Base-by-base conservation (phyloP, 352 stramenopile genomes). In the Phytopythium aichiense region DNA sequence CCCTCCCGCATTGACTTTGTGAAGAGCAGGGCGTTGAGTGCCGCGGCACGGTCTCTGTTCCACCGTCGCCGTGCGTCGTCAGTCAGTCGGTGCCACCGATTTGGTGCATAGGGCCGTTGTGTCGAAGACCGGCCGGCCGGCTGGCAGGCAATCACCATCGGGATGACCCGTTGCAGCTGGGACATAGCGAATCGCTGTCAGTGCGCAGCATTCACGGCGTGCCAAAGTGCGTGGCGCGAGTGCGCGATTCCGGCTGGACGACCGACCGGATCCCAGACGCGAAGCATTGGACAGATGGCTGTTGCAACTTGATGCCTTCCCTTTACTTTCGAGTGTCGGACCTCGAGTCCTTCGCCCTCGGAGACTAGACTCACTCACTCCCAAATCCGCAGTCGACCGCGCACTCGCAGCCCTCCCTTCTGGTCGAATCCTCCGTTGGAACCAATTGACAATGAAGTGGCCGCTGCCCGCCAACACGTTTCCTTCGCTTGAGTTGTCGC, bases 401-500 rank as follows among this genome's bases (percentile, higher is more conserved):
- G 15, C 49, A 55, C 13, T 22, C 9, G 7, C 45, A 28, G 1
- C 20, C 45, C 45, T 51, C 45, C 23, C 22, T 33, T 35, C 30
- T 16, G 18, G n/a, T 18, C 16, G 22, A 23, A 31, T 15, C 4
- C 38, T 45, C 16, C 38, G 5, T n/a, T 45, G 8, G 38, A 7
- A 54, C 48, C 48, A 40, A 22, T 4, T n/a, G 18, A 23, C 54
- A 31, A 74, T 74, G 64, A 72, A 68, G 49, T 73, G 69, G 65
- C 69, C 65, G 7, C 49, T 72, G 33, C 65, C 66, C 1, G 60
- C 56, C 46, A 73, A 69, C 30, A 69, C 72, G 33, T 76, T 79
- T 52, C 64, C 74, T 25, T 60, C 68, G 51, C 38, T 79, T 2
- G 33, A 42, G 16, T 22, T 79, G 54, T 68, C 69, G 15, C 58